A percentile compares a stretch with the other conserved stretches of the same genome.
phyloP scores from a whole-genome alignment of 2,329 filamentous ascomycete genomes.

The Moelleriella libera region DNA sequence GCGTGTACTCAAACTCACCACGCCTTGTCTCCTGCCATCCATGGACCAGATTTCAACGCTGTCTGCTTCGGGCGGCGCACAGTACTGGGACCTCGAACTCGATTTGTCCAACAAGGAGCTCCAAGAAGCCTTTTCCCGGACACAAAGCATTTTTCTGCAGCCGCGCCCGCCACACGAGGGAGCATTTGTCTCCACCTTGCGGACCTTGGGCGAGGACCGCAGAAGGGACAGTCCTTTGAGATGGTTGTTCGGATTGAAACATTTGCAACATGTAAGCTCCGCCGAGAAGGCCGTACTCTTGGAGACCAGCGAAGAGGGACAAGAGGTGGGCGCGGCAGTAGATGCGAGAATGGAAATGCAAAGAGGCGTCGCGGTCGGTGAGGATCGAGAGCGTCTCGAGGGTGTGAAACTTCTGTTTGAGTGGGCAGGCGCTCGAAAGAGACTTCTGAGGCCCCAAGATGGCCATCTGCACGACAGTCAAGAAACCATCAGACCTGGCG shows the following conservation, averaged over 20 bases:
- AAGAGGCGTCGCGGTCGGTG: slow-evolving; percentile 25
- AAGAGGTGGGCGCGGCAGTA: slow-evolving; percentile 37
- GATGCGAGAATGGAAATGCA: slow-evolving; percentile 60
- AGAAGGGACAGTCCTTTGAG: slow-evolving; percentile 39
- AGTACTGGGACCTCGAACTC: slow-evolving; percentile 70
- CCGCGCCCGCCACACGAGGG: slow-evolving; percentile 54
- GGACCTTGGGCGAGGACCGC: slow-evolving; percentile 45
- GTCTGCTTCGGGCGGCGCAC: slow-evolving; percentile 43
- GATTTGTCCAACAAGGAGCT: slow-evolving; percentile 57
- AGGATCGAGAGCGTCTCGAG: slow-evolving; percentile 27
- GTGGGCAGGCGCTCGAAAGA: slow-evolving; percentile 34
- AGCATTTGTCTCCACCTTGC: slow-evolving; percentile 60
- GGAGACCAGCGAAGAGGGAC: slow-evolving; percentile 32
- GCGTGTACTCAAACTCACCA: slow-evolving; percentile 26
- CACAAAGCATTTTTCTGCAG: slow-evolving; percentile 63
- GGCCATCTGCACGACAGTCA: slow-evolving; percentile 17
- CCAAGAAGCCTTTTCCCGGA: slow-evolving; percentile 43
- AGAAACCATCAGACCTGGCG: slow-evolving; percentile 16
- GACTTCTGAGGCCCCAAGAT: slow-evolving; percentile 11
- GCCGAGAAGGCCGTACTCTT: slow-evolving; percentile 54
- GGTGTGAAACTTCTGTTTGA: slow-evolving; percentile 39
- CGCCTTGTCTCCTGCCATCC: slow-evolving; percentile 50
- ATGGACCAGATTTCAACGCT: slow-evolving; percentile 48
- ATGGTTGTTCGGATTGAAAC: slow-evolving; percentile 58
- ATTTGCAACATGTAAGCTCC: slow-evolving; percentile 38